Evolutionary conservation across 345 rosid genomes (phyloP), one percentile per base, ranked within the genome.

Genomic region (Clausena lansium): DNA sequence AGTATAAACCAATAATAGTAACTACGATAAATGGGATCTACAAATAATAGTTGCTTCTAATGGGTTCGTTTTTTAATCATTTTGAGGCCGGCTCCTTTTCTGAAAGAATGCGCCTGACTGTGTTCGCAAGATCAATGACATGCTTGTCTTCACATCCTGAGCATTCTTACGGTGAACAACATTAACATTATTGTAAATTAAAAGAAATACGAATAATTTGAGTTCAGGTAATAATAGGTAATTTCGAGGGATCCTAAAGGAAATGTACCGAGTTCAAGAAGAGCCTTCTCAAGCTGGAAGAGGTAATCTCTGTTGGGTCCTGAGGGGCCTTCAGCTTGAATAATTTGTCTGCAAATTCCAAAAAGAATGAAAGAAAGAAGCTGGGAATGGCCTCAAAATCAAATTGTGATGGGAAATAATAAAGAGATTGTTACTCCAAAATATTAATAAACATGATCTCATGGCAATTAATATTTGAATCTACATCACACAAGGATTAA

Each of bases 261-360:
- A 63, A 57, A 0, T 66, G 85, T 76, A 91, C 96, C 96, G 24
- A 89, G 78, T 81, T 91, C 78, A 67, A 78, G 79, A 33, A 95
- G 95, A 77, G 96, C 93, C 41, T 67, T 76, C 84, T 92, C 98
- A 33, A 95, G 91, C 27, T 91, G 87, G 84, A 93, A 91, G 69
- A 93, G 91, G 76, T 90, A 92, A 74, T 92, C 97, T 88, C 95
- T 91, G 87, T 92, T 92, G 58, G 99, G 96, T 73, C 98, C 99
- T 20, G 99, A 95, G 35, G 99, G 99, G 65, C 99, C 99, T 88
- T 88, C 71, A 4, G 97, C 93, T 22, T 79, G 68, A 77, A 87
- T 81, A 38, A 95, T 92, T 84, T 95, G 97, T 73, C 97, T 95
- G 83, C 78, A 69, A 24, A 67, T 54, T 0, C 3, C 36, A 2